Percentiles rank a stretch among this genome's conserved stretches.
Evolutionary conservation across 805 yeast genomes (phyloP).

Genomic region (Martiniozyma abietophila): DNA sequence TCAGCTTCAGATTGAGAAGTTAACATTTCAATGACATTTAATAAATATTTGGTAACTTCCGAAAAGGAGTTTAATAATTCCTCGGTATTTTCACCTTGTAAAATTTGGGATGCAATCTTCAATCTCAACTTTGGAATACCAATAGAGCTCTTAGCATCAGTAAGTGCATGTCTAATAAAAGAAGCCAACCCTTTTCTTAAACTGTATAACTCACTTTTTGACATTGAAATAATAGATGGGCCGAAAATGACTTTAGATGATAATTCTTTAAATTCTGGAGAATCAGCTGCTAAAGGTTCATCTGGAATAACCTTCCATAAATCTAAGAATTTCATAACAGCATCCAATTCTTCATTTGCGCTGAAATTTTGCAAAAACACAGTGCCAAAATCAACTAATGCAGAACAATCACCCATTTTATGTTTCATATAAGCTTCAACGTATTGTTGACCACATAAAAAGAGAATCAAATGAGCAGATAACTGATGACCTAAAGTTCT

Average conservation of each 20-base stretch:
- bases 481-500: slow-evolving; percentile 59
- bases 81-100: slow-evolving; percentile 19
- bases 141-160: slow-evolving; percentile 30
- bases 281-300: slow-evolving; percentile 30
- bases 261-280: slow-evolving; percentile 30
- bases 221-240: slow-evolving; percentile 43
- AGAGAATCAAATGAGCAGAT: slow-evolving; percentile 64
- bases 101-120: slow-evolving; percentile 27
- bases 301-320: slow-evolving; percentile 43
- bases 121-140: slow-evolving; percentile 37
- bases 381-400: slow-evolving; percentile 62
- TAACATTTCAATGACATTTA: slow-evolving; percentile 32
- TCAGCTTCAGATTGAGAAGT: slow-evolving; percentile 20
- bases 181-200: slow-evolving; percentile 45
- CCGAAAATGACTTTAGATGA: slow-evolving; percentile 54
- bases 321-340: slow-evolving; percentile 40
- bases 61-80: slow-evolving; percentile 20
- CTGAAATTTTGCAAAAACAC: slow-evolving; percentile 61
- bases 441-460: slow-evolving; percentile 75
- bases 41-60: slow-evolving; percentile 26
- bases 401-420: slow-evolving; percentile 56
- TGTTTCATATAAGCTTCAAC: slow-evolving; percentile 43
- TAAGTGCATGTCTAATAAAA: slow-evolving; percentile 45
- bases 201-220: slow-evolving; percentile 36
- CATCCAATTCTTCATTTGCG: slow-evolving; percentile 56